These are phyloP conservation scores for Escovopsis weberi DNA, from an alignment of 2,329 filamentous ascomycete species.

Conservation along the genomic window DNA sequence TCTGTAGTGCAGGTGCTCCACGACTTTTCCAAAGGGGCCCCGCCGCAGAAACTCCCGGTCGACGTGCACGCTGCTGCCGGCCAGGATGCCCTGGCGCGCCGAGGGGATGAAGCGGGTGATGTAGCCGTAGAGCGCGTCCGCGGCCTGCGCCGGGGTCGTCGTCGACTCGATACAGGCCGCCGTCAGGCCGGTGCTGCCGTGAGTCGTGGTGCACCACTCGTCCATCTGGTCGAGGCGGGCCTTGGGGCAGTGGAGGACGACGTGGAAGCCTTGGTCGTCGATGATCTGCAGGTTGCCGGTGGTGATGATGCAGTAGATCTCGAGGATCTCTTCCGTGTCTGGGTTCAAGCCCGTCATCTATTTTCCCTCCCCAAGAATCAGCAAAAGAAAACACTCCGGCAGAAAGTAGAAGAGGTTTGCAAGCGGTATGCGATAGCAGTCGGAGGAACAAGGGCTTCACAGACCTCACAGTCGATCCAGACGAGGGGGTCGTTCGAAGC, in stretches of 20 bases:
- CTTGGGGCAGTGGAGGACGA: conserved; percentile 59
- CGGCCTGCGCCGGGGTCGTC: conserved; percentile 57
- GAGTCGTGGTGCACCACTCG: conserved; percentile 75
- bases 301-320: conserved; percentile 86
- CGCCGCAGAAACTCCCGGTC: conserved; percentile 69
- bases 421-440: background rate
- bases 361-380: no score
- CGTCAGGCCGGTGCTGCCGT: conserved; percentile 69
- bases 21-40: conserved; percentile 57
- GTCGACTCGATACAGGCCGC: conserved; percentile 58
- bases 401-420: background rate
- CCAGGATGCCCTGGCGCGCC: conserved; percentile 54
- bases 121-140: conserved; percentile 60
- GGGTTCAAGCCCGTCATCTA: conserved; percentile 75
- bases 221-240: conserved; percentile 65
- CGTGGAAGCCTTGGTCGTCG: conserved; percentile 65
- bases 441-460: conserved; percentile 3
- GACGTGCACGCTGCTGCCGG: conserved; percentile 86
- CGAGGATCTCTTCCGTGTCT: conserved; percentile 70
- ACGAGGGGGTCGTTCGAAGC: conserved; percentile 48
- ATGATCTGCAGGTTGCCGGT: conserved; percentile 62
- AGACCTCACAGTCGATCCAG: conserved; percentile 63
- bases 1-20: conserved; percentile 73
- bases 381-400: background rate
- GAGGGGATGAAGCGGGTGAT: conserved; percentile 58